These are phyloP conservation scores for Candida frijolesensis DNA, from an alignment of 1,139 yeast species.

Conservation along the genomic window DNA sequence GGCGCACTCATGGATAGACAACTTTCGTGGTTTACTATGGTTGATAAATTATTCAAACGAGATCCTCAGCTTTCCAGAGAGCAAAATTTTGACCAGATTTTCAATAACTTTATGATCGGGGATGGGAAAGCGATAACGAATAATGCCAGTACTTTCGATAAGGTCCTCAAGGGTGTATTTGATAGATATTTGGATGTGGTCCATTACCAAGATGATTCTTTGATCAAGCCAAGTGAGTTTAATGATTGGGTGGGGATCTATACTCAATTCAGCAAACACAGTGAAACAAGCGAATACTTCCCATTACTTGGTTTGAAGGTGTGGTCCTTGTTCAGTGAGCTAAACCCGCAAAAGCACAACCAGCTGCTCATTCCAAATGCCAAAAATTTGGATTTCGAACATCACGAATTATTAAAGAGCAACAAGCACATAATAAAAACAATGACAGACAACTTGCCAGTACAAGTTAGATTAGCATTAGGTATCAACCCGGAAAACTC, in stretches of 20 bases:
- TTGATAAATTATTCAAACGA: slow-evolving; percentile 56
- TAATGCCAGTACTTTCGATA: slow-evolving; percentile 55
- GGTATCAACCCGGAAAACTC: slow-evolving; percentile 34
- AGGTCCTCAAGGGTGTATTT: slow-evolving; percentile 73
- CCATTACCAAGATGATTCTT: slow-evolving; percentile 63
- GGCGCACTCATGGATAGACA: slow-evolving; percentile 42
- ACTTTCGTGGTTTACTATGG: slow-evolving; percentile 61
- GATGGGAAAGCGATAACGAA: slow-evolving; percentile 46
- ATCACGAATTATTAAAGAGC: slow-evolving; percentile 31
- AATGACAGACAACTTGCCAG: slow-evolving; percentile 31
- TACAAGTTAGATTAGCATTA: slow-evolving; percentile 26
- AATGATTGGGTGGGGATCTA: slow-evolving; percentile 80
- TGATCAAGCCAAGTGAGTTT: slow-evolving; percentile 60
- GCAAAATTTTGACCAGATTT: slow-evolving; percentile 47
- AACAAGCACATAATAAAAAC: slow-evolving; percentile 31
- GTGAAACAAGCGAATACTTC: slow-evolving; percentile 56
- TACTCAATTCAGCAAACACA: slow-evolving; percentile 49
- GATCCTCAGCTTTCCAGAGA: slow-evolving; percentile 48
- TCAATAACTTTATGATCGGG: slow-evolving; percentile 36
- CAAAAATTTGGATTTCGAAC: slow-evolving; percentile 47
- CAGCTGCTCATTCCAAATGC: slow-evolving; percentile 37
- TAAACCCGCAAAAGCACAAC: slow-evolving; percentile 38
- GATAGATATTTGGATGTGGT: slow-evolving; percentile 55
- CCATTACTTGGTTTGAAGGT: slow-evolving; percentile 64
- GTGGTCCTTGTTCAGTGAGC: slow-evolving; percentile 67